Conservation (phyloP, 2,329 filamentous ascomycete species). For the Fusarium sp. region DNA sequence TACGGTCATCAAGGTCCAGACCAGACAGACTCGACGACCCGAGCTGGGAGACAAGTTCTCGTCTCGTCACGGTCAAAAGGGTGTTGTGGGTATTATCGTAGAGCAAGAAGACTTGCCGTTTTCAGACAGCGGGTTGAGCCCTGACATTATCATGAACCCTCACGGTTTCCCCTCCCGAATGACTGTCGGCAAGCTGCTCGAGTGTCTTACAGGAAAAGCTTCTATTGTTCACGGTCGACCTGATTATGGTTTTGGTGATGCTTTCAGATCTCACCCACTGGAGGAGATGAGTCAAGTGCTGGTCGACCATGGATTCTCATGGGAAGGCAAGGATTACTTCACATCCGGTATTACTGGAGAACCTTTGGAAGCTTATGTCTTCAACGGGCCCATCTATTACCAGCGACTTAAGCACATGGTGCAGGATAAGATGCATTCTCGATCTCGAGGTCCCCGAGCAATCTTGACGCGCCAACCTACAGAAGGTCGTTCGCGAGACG, state of each 20-base stretch:
- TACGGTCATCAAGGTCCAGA: constrained; percentile 91
- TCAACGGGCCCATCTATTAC: constrained; percentile 99
- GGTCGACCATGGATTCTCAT: constrained; percentile 90
- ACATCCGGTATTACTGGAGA: constrained; percentile 96
- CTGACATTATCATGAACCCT: constrained; percentile 99
- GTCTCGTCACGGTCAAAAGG: constrained; percentile 97
- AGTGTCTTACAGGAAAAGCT: constrained; percentile 93
- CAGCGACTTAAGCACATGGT: constrained; percentile 99
- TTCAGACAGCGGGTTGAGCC: constrained; percentile 87
- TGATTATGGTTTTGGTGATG: constrained; percentile 84
- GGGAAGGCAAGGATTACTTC: constrained; percentile 97
- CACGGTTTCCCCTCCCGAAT: constrained; percentile 99
- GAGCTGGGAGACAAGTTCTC: constrained; percentile 99
- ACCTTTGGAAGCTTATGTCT: constrained; percentile 92
- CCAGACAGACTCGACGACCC: constrained; percentile 92
- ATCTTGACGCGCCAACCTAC: constrained; percentile 96
- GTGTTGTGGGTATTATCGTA: constrained; percentile 95
- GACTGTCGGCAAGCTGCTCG: constrained; percentile 98
- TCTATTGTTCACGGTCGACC: constrained; percentile 85
- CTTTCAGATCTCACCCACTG: constrained; percentile 85
- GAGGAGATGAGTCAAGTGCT: constrained; percentile 90
- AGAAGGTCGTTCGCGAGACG: constrained; percentile 91
- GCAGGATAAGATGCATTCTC: constrained; percentile 99
- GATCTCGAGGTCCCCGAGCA: constrained; percentile 87
- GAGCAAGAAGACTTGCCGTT: constrained; percentile 98